Evolutionary conservation across 345 rosid species (phyloP), one percentile per base, ranked within the genome.

Genomic region (Aethionema arabicum): DNA sequence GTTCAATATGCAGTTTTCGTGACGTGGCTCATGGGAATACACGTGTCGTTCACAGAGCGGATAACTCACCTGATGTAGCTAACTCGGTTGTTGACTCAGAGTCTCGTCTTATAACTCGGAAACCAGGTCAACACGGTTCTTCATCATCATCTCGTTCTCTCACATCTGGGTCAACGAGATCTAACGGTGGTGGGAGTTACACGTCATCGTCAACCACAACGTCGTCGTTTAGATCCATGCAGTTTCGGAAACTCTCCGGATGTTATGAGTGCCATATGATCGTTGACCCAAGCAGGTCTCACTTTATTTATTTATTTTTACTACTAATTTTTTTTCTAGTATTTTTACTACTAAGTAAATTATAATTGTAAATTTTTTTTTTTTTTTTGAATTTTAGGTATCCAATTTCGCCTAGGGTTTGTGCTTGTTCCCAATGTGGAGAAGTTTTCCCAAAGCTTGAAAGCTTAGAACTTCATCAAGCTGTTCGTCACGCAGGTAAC

Each of bases 381-480:
- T 1, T 9, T 48, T 6, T 63, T 44, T 53, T 11, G 1, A 3
- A 39, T 29, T 61, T 41, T 54, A 93, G 97, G 87, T 80, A 77
- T 60, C 95, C 96, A 3, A 73, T 67, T 13, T 57, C 84, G 33
- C 82, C 96, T 40, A 82, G 99, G 59, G 74, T 93, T 7, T 74
- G 84, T 77, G 69, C 91, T 36, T 92, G 99, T 72, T 55, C 90
- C 11, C 95, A 84, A 54, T 93, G 99, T 32, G 99, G 97, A 32
- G 99, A 93, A 76, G 87, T 93, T 52, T 93, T 93, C 69, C 90
- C 96, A 0, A 90, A 90, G 79, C 68, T 78, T 49, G 99, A 90
- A 78, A 90, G 91, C 84, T 74, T 93, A 72, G 99, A 93, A 72
- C 90, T 90, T 66, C 99, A 93, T 69, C 99, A 93, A 73, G 88